Conservation (phyloP, 2,329 filamentous ascomycete genomes). For the Verticillium zaregamsianum region DNA sequence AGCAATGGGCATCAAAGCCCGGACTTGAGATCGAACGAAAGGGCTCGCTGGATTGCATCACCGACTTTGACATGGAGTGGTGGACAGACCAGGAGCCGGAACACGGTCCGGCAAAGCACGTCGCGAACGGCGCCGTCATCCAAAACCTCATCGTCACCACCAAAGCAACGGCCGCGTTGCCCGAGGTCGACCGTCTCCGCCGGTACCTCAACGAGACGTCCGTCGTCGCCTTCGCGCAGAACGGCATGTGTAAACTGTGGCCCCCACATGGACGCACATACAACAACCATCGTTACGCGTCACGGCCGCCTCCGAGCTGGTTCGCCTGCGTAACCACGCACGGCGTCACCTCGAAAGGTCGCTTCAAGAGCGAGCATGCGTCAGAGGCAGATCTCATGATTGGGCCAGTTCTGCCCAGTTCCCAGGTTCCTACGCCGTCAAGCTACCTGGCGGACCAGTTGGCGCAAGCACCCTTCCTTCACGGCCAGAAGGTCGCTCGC, state of each 20-base stretch:
- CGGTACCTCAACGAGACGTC: slow-evolving; percentile 58
- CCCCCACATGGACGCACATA: slow-evolving; percentile 45
- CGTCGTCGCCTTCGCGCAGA: slow-evolving; percentile 82
- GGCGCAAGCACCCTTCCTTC: slow-evolving; percentile 36
- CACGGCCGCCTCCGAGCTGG: slow-evolving; percentile 56
- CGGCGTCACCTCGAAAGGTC: slow-evolving; percentile 45
- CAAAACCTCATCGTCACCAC: slow-evolving; percentile 73
- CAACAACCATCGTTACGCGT: slow-evolving; percentile 32
- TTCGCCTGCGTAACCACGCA: slow-evolving; percentile 62
- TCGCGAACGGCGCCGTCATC: slow-evolving; percentile 42
- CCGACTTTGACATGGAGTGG: slow-evolving; percentile 47
- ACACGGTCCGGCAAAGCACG: slow-evolving; percentile 32
- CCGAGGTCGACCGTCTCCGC: slow-evolving; percentile 54
- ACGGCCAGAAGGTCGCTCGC: slow-evolving; percentile 31
- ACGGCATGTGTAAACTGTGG: slow-evolving; percentile 73
- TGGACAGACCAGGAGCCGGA: slow-evolving; percentile 43
- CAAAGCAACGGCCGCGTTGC: slow-evolving; percentile 67
- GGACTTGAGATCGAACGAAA: slow-evolving; percentile 41
- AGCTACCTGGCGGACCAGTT: slow-evolving; percentile 39
- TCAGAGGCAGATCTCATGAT: slow-evolving; percentile 43
- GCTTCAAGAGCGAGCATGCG: slow-evolving; percentile 49
- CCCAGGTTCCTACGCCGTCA: slow-evolving; percentile 5
- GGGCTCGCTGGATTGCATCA: slow-evolving; percentile 23
- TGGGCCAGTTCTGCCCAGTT: slow-evolving; percentile 38
- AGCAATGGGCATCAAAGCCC: slow-evolving; percentile 38